Conservation (phyloP, 257 asterid species). For the Przewalskia tangutica region DNA sequence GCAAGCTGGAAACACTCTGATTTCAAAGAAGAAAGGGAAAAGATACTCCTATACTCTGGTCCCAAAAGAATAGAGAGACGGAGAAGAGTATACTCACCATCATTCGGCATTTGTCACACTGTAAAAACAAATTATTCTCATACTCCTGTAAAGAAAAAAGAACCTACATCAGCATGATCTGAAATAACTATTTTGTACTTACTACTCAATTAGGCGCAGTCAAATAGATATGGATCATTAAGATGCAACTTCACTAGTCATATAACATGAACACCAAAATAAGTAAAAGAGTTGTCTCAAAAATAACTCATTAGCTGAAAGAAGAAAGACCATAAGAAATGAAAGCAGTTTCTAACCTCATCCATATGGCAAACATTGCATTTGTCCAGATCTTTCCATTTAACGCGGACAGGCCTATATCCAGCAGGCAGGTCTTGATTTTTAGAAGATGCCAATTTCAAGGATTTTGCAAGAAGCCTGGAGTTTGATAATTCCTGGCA, state of each 20-base stretch:
- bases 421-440: constrained; percentile 41
- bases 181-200: neutral
- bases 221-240: neutral
- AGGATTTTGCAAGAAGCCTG: constrained; percentile 33
- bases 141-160: constrained; percentile 62
- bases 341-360: constrained; percentile 46
- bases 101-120: constrained; percentile 99
- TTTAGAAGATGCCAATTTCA: constrained; percentile 42
- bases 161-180: constrained; percentile 15
- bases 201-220: neutral
- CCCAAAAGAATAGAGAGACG: constrained; percentile 8
- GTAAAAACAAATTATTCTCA: constrained; percentile 91
- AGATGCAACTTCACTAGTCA: neutral
- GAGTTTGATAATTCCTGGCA: constrained; percentile 64
- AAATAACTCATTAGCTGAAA: constrained; percentile 10
- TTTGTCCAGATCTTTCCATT: constrained; percentile 96
- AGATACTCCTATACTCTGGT: neutral
- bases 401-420: constrained; percentile 74
- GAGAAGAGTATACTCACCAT: constrained; percentile 52
- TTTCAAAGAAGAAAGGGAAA: neutral
- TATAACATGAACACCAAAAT: constrained; percentile 1
- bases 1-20: neutral
- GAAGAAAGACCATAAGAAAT: constrained; percentile 2
- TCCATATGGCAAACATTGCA: constrained; percentile 99
- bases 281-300: constrained; percentile 6